Evolutionary conservation across 176 grass and related monocot species (phyloP).

Genomic region (Lolium multiflorum): DNA sequence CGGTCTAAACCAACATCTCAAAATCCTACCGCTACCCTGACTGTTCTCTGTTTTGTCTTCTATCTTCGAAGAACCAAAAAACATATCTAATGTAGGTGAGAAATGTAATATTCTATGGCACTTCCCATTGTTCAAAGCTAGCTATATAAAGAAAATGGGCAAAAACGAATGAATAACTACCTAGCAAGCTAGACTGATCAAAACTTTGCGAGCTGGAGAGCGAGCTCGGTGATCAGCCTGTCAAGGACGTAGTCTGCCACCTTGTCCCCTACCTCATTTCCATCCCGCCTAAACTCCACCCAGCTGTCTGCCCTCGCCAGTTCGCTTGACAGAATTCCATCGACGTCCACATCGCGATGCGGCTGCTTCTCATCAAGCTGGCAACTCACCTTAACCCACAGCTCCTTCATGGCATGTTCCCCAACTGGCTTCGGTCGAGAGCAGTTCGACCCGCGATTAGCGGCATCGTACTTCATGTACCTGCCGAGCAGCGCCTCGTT

Average conservation of each 20-base stretch:
- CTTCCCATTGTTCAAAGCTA: not conserved
- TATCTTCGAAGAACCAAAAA: too few species aligned
- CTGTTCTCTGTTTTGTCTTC: too few species aligned
- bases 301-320: conserved; percentile 56
- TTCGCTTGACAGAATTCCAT: conserved; percentile 48
- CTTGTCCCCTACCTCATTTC: conserved; percentile 47
- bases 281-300: conserved; percentile 52
- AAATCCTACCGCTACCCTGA: too few species aligned
- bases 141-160: not conserved
- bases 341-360: conserved; percentile 27
- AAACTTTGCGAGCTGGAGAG: conserved; percentile 55
- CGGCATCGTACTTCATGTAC: conserved; percentile 52
- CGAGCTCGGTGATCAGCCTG: conserved; percentile 67
- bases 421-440: conserved; percentile 60
- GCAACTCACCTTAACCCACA: conserved; percentile 60
- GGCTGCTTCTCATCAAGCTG: conserved; percentile 51
- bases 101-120: too few species aligned
- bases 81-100: too few species aligned
- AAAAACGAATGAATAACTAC: not conserved
- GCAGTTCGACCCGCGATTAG: conserved; percentile 24
- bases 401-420: conserved; percentile 45
- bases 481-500: conserved; percentile 67
- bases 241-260: conserved; percentile 60
- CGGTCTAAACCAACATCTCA: too few species aligned
- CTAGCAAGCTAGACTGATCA: conserved; percentile 8